These are phyloP conservation scores for Annona cherimola DNA, from an alignment of 164 flowering plant species.

Conservation along the genomic window DNA sequence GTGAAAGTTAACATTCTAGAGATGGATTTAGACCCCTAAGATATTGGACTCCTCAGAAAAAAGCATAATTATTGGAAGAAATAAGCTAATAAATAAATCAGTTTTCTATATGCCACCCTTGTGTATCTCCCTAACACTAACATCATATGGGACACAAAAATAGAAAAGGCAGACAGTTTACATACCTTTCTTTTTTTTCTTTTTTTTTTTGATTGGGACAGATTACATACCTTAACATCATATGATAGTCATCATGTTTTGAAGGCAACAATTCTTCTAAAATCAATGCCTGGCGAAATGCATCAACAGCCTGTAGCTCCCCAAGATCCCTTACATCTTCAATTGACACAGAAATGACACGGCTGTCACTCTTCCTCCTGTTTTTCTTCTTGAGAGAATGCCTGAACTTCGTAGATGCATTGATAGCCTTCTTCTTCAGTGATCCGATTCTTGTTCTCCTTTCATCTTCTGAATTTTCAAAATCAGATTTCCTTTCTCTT, in stretches of 20 bases:
- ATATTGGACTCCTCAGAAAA: too few species aligned
- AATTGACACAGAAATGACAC: conserved; percentile 68
- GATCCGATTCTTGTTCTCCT: conserved; percentile 75
- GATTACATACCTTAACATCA: conserved; percentile 70
- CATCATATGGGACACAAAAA: background rate
- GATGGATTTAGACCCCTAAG: too few species aligned
- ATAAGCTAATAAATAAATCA: too few species aligned
- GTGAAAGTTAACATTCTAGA: too few species aligned
- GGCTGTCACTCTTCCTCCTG: conserved; percentile 59
- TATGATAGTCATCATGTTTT: conserved; percentile 79
- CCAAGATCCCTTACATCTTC: conserved; percentile 86
- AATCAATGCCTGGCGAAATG: conserved; percentile 68
- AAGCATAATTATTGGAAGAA: too few species aligned
- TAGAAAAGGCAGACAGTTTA: background rate
- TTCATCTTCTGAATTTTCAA: conserved; percentile 89
- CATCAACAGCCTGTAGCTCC: conserved; percentile 80
- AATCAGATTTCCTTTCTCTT: conserved; percentile 82
- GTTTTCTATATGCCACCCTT: too few species aligned
- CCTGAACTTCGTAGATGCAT: conserved; percentile 75
- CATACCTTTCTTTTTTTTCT: too few species aligned
- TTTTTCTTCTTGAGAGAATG: conserved; percentile 81
- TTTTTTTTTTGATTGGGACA: background rate
- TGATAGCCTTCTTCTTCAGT: conserved; percentile 75
- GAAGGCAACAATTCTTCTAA: conserved; percentile 73
- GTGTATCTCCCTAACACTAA: too few species aligned